Base-by-base conservation (phyloP, 768 basidiomycete species). In the Tricholoma hemisulphureum region DNA sequence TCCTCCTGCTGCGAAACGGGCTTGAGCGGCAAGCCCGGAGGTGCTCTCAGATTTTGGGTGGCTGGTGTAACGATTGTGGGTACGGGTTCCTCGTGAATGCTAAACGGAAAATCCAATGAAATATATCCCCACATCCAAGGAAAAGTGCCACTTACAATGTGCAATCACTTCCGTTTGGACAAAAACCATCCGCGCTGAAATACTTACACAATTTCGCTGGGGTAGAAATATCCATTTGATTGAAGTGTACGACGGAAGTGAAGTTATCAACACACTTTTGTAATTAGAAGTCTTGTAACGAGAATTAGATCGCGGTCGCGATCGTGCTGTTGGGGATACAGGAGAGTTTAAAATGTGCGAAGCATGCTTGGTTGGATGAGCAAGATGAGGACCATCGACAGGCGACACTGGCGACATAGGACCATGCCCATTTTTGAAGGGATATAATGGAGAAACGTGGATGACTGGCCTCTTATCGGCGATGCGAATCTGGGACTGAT, bases 171-270 rank as follows among this genome's bases (percentile, higher is more conserved):
- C 84, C 85, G 60, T 76, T 80, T 1, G 81, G 77, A 64, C 85
- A 87, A 23, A 70, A 69, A 16, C 75, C 77, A 31, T 75, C 78
- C 2, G 69, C 61, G 24, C 70, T 71, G 63, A 75, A 83, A 65
- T 81, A 86, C 65, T 80, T 83, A 69, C 85, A 87, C 24, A 80
- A 80, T 58, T 86, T 86, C 1, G 84, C 85, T 87, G 53, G n/a
- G 21, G n/a, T n/a, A n/a, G n/a, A 18, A 37, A 45, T 4, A 34
- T 26, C 28, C 53, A 52, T 39, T 29, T 28, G 54, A 34, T 11
- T 16, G 23, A 20, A 16, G 13, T 2, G 13, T 20, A 16, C 29
- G 20, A 21, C 37, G 6, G n/a, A 48, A 31, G 23, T 29, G 14
- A 20, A 11, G 32, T n/a, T n/a, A 23, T 54, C 46, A 56, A 68